These are phyloP conservation scores for Alternaria sp. DNA, from an alignment of 2,329 filamentous ascomycete genomes.

Conservation along the genomic window DNA sequence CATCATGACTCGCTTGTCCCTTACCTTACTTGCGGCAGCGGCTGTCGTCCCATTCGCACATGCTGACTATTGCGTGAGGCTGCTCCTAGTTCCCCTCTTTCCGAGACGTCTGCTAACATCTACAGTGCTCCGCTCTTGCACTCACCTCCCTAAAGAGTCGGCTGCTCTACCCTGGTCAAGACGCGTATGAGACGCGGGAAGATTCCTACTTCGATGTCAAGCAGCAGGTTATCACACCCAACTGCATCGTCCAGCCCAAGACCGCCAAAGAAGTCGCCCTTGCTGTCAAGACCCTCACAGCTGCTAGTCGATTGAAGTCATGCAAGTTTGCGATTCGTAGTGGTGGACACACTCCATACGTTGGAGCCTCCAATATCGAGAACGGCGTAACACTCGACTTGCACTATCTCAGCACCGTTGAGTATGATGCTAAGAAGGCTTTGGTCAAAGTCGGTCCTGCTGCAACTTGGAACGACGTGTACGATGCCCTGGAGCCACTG, in stretches of 20 bases:
- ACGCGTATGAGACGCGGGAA: slow-evolving; percentile 18
- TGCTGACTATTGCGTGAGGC: slow-evolving; percentile 11
- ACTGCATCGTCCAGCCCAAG: slow-evolving; percentile 33
- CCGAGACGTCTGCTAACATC: background rate
- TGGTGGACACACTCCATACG: slow-evolving; percentile 32
- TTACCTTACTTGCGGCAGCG: slow-evolving; percentile 14
- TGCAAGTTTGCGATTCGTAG: slow-evolving; percentile 35
- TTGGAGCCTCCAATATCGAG: slow-evolving; percentile 36
- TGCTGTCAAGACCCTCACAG: slow-evolving; percentile 22
- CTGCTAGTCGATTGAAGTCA: background rate
- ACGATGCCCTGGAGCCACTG: slow-evolving; percentile 27
- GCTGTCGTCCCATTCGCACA: slow-evolving; percentile 7
- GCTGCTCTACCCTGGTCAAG: slow-evolving; percentile 22
- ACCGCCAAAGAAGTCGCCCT: slow-evolving; percentile 23
- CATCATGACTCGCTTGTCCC: slow-evolving; percentile 9
- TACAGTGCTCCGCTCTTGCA: slow-evolving; percentile 16
- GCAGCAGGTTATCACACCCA: slow-evolving; percentile 27
- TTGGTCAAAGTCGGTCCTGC: slow-evolving; percentile 32
- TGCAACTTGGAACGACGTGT: slow-evolving; percentile 36
- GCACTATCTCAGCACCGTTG: slow-evolving; percentile 23
- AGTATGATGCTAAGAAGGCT: slow-evolving; percentile 21
- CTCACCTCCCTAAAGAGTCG: slow-evolving; percentile 9
- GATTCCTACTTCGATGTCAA: slow-evolving; percentile 30
- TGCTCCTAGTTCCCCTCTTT: background rate
- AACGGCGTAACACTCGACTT: slow-evolving; percentile 39